A percentile compares a stretch with the other conserved stretches of the same genome.
These are phyloP conservation scores for Phytophthora palmivora DNA, from an alignment of 352 stramenopile genomes.

Conservation along the genomic window DNA sequence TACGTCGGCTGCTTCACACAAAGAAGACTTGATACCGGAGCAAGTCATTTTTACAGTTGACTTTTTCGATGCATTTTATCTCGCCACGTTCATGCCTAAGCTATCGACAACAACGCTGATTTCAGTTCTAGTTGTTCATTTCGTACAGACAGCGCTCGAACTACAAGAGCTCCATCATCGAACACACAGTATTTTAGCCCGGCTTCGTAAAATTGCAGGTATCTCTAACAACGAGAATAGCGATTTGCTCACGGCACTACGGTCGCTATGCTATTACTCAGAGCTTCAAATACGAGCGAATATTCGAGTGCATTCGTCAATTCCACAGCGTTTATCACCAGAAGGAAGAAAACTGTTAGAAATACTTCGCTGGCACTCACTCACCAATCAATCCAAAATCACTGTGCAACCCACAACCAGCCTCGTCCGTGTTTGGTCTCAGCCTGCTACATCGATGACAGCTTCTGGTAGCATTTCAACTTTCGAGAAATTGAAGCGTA, in stretches of 20 bases:
- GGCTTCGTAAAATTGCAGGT: not conserved
- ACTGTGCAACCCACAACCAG: too few relatives aligned
- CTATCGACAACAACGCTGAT: not conserved
- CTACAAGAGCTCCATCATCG: constrained; percentile 12
- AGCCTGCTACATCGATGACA: too few relatives aligned
- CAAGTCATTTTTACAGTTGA: constrained; percentile 23
- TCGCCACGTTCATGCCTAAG: constrained; percentile 15
- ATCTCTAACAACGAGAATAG: not conserved
- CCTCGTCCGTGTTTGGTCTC: too few relatives aligned
- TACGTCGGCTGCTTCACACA: not conserved
- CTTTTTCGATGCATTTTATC: constrained; percentile 30
- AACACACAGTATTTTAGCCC: constrained; percentile 6
- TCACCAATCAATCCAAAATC: too few relatives aligned
- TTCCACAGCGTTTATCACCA: not conserved
- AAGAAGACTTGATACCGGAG: constrained; percentile 19
- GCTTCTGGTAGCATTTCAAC: too few relatives aligned
- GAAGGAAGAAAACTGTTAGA: not conserved
- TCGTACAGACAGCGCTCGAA: constrained; percentile 7
- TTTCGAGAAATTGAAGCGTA: too few relatives aligned
- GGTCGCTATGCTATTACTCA: constrained; percentile 1
- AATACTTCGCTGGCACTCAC: not conserved
- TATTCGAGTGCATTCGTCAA: not conserved
- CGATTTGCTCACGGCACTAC: too few relatives aligned
- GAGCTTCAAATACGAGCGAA: not conserved
- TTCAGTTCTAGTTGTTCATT: constrained; percentile 4